Conservation (phyloP, 2,329 filamentous ascomycete species). For the Camillea tinctor region DNA sequence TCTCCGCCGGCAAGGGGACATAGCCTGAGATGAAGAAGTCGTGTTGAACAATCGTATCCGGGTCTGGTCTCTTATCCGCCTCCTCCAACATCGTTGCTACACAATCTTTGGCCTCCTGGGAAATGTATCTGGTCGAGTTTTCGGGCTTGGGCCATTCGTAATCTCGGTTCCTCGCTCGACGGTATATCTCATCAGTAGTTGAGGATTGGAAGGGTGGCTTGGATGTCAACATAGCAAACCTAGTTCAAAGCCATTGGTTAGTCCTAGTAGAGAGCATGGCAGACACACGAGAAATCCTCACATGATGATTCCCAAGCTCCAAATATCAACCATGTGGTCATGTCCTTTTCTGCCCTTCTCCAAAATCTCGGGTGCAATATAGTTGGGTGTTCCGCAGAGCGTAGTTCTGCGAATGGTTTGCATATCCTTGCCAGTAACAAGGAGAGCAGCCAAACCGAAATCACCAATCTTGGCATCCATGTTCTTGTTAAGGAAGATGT, state of each 20-base stretch:
- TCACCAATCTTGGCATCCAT: conserved; percentile 99
- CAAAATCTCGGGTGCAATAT: conserved; percentile 94
- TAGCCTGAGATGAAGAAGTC: conserved; percentile 76
- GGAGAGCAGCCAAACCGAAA: conserved; percentile 88
- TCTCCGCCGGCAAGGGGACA: conserved; percentile 62
- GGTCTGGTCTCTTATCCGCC: conserved; percentile 70
- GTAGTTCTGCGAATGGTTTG: conserved; percentile 82
- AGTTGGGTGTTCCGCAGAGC: conserved; percentile 95
- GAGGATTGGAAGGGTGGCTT: conserved; percentile 95
- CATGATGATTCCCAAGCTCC: conserved; percentile 97
- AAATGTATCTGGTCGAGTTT: conserved; percentile 67
- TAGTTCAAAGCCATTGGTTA: conserved; percentile 38
- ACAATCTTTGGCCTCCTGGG: conserved; percentile 72
- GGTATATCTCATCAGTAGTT: conserved; percentile 83
- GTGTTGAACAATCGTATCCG: conserved; percentile 77
- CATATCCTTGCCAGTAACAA: conserved; percentile 89
- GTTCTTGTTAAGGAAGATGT: conserved; percentile 87
- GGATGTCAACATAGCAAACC: conserved; percentile 94
- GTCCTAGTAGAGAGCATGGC: neutral
- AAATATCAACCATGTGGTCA: conserved; percentile 97
- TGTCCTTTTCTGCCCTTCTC: conserved; percentile 93
- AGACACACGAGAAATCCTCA: conserved; percentile 45
- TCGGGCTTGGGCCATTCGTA: conserved; percentile 76
- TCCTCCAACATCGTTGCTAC: conserved; percentile 75
- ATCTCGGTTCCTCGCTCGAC: conserved; percentile 65